phyloP scores from a whole-genome alignment of 345 rosid genomes.

The Populus pruinosa region DNA sequence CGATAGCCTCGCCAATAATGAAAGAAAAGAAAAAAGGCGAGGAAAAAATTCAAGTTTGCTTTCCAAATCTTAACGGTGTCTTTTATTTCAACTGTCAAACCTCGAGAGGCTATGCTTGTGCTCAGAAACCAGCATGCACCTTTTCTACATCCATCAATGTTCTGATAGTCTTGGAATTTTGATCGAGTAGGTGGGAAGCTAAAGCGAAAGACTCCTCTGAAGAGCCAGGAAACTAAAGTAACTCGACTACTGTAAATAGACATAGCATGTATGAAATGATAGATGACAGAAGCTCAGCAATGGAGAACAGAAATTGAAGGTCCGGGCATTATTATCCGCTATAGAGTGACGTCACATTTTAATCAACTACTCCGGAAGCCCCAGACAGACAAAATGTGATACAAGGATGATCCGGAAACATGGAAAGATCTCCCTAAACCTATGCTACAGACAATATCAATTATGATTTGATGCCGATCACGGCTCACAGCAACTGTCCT shows the following conservation, averaged over 20 bases:
- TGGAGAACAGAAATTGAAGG: not conserved
- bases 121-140: not conserved
- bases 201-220: no score
- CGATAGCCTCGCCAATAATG: no score
- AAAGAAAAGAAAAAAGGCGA: no score
- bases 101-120: not conserved
- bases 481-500: conserved; percentile 12
- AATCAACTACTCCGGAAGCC: not conserved
- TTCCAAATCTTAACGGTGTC: not conserved
- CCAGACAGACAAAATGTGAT: not conserved
- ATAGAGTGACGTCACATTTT: not conserved
- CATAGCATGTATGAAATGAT: not conserved
- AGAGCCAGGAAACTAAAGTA: not conserved
- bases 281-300: not conserved
- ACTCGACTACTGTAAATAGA: not conserved
- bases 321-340: not conserved
- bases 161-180: no score
- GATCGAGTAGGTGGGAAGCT: no score
- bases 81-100: not conserved
- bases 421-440: not conserved
- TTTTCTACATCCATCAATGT: no score
- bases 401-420: not conserved
- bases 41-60: not conserved
- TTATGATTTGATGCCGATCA: not conserved
- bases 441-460: not conserved